phyloP scores from a whole-genome alignment of 495 filamentous ascomycete species.

The Daldinia bambusicola region DNA sequence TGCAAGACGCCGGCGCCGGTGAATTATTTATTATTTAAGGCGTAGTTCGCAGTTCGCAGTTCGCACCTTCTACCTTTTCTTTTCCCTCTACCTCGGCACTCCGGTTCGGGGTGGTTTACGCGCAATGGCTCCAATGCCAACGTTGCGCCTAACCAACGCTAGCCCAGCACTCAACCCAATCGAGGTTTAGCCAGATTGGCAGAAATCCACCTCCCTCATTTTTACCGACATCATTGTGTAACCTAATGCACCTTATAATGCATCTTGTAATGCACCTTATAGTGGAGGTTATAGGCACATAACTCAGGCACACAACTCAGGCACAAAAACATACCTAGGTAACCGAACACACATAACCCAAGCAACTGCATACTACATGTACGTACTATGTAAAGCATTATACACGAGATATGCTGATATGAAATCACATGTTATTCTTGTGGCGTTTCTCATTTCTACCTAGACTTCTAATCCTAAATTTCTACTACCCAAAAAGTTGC shows the following conservation, averaged over 20 bases:
- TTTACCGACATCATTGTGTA: conserved; percentile 4
- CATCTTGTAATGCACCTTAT: not conserved
- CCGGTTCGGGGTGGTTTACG: conserved; percentile 27
- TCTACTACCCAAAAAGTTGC: conserved; percentile 24
- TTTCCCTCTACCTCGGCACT: conserved; percentile 39
- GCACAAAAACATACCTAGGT: not conserved
- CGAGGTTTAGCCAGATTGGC: conserved; percentile 25
- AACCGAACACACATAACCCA: too few relatives aligned
- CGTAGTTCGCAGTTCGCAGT: conserved; percentile 18
- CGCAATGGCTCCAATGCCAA: not conserved
- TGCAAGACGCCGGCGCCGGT: conserved; percentile 14
- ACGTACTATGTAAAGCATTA: too few relatives aligned
- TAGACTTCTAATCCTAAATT: conserved; percentile 4
- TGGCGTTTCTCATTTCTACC: conserved; percentile 23
- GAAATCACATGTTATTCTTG: not conserved
- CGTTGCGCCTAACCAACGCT: conserved; percentile 16
- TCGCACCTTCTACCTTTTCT: not conserved
- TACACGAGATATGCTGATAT: too few relatives aligned
- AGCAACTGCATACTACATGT: too few relatives aligned
- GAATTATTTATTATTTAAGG: conserved; percentile 7
- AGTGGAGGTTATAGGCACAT: not conserved
- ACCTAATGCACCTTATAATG: not conserved
- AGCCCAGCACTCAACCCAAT: conserved; percentile 17
- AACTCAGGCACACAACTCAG: not conserved
- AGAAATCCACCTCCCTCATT: conserved; percentile 28